Evolutionary conservation across 495 filamentous ascomycete genomes (phyloP).

Genomic region (Aspergillus mulundensis): DNA sequence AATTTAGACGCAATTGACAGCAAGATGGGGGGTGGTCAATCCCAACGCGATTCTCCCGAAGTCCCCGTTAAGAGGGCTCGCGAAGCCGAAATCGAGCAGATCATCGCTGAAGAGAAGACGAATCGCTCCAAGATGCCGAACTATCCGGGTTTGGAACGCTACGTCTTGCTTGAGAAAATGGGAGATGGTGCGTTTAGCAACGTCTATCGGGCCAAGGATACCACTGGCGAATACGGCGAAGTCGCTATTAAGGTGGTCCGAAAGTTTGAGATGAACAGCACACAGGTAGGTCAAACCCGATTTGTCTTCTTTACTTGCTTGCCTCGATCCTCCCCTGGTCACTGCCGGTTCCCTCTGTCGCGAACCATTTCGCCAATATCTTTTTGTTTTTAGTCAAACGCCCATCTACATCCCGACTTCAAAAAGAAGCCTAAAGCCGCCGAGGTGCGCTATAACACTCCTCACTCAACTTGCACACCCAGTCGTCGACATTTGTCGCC

Average conservation of each 20-base stretch:
- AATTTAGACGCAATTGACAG: constrained; percentile 56
- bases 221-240: constrained; percentile 62
- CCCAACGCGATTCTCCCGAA: constrained; percentile 42
- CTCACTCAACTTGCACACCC: constrained; percentile 9
- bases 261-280: constrained; percentile 97
- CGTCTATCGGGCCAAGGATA: constrained; percentile 85
- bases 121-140: constrained; percentile 78
- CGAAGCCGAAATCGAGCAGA: constrained; percentile 63
- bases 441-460: constrained; percentile 78
- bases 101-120: constrained; percentile 87
- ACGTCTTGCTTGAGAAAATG: constrained; percentile 93
- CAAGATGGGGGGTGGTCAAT: constrained; percentile 54
- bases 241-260: constrained; percentile 98
- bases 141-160: constrained; percentile 90
- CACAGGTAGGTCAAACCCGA: constrained; percentile 64
- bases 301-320: constrained; percentile 14
- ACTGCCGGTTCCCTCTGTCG: constrained; percentile 1
- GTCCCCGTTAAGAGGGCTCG: constrained; percentile 38
- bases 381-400: constrained; percentile 60
- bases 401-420: constrained; percentile 89
- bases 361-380: constrained; percentile 32
- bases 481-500: neutral
- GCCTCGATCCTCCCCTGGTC: neutral
- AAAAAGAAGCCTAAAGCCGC: constrained; percentile 89
- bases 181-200: constrained; percentile 99